Evolutionary conservation across 441 rosid genomes (phyloP), one percentile per base, ranked within the genome.

Genomic region (Gossypium gossypioides): DNA sequence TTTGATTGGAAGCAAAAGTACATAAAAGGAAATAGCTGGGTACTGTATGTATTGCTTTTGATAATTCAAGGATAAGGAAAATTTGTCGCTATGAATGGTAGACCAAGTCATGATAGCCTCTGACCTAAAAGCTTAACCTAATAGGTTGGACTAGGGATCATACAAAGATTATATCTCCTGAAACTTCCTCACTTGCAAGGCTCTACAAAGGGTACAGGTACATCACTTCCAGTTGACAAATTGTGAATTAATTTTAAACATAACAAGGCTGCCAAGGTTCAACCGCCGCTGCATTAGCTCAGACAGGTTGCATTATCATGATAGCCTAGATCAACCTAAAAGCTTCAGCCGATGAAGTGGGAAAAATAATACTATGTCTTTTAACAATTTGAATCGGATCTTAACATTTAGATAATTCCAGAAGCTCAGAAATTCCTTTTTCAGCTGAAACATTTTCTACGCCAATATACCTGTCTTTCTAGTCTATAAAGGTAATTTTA

Each of bases 181-280:
- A 59, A 59, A n/a, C 64, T 59, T 27, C 34, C 62, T 57, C 12
- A n/a, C 64, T 59, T 27, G 64, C 40, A 59, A 32, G 42, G 64
- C 40, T 59, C 15, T 59, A 59, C 10, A 59, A 59, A 59, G 29
- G 21, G 64, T 27, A 34, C 64, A 59, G 15, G 64, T 27, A 27
- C 64, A 27, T 27, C 19, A n/a, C 10, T 9, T 59, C 64, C 64
- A 27, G 64, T 59, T 59, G 42, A 27, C 64, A 27, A 59, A 18
- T 59, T 59, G 64, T 13, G 18, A 59, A 27, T 27, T 27, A 27
- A 59, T 59, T 59, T 59, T 59, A 4, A 15, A 27, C 64, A 12
- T 27, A 59, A 59, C 64, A 58, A 27, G 63, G 63, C 10, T 25
- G 9, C 40, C 9, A 58, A 58, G 63, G 37, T 13, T 58, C 10